Evolutionary conservation across 805 yeast species (phyloP), one percentile per base, ranked within the genome.

Genomic region (Grigorovia yakushimaensis): DNA sequence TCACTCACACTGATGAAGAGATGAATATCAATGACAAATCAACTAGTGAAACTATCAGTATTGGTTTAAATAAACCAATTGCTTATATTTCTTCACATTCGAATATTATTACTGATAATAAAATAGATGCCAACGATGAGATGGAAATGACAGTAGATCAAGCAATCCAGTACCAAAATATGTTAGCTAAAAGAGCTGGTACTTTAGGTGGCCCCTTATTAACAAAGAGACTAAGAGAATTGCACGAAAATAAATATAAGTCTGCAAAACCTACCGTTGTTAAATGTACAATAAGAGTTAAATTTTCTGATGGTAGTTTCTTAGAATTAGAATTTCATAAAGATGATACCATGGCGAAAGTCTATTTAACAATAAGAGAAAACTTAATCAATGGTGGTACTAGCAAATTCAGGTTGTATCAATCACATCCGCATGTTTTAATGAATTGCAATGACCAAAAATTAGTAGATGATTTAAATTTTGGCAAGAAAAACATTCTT

Each of bases 221-320:
- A 50, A 68, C 79, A 3, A 68, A 64, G 44, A 62, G 71, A 36
- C 57, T 72, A 35, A 68, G 73, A 41, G 70, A 70, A 42, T 60
- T 63, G 42, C 56, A 53, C n/a, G 35, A 48, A 48, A 56, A 51
- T 51, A 65, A 57, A 45, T 51, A 40, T 24, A 49, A 51, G 38
- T 63, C 30, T 18, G 5, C 11, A 23, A 36, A 5, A 30, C 30
- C 18, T n/a, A 18, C 21, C 41, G 22, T 15, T 39, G 55, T 2
- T 13, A 59, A 61, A 43, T 72, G 78, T 45, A 58, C 67, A 7
- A 58, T 81, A 1, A 67, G 87, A 47, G 55, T 82, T 10, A 69
- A 74, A 46, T 75, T 82, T 49, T 85, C 86, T 0, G 84, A 82
- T 59, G 70, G 72, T 47, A 68, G 72, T 2, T 67, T 66, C 20